These are phyloP conservation scores for Iberis amara DNA, from an alignment of 441 rosid genomes.

Conservation along the genomic window DNA sequence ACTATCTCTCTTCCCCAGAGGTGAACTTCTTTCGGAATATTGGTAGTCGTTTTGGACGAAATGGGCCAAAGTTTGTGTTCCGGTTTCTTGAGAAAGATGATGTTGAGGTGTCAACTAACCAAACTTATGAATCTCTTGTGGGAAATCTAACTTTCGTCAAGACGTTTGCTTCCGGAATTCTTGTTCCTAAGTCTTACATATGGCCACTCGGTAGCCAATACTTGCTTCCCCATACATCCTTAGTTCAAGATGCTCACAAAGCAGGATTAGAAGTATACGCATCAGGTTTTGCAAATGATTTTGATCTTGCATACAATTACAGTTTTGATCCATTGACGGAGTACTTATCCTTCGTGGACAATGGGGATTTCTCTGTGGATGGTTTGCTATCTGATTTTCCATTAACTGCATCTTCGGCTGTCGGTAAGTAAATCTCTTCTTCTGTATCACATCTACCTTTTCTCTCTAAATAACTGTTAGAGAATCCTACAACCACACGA, in stretches of 20 bases:
- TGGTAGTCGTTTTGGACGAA: slow-evolving; percentile 38
- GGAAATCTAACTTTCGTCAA: slow-evolving; percentile 64
- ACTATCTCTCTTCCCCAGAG: slow-evolving; percentile 81
- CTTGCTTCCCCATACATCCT: slow-evolving; percentile 44
- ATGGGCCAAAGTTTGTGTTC: slow-evolving; percentile 55
- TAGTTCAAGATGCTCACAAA: slow-evolving; percentile 80
- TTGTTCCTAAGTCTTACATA: slow-evolving; percentile 72
- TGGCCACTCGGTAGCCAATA: slow-evolving; percentile 53
- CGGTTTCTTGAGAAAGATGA: slow-evolving; percentile 40
- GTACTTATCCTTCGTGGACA: slow-evolving; percentile 57
- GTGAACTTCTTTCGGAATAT: slow-evolving; percentile 55
- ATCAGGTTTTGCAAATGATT: slow-evolving; percentile 67
- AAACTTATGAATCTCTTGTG: slow-evolving; percentile 54
- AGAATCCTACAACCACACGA: background rate
- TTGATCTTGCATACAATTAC: slow-evolving; percentile 60
- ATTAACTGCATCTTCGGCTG: slow-evolving; percentile 62
- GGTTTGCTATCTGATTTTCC: slow-evolving; percentile 91
- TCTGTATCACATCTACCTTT: slow-evolving; percentile 10
- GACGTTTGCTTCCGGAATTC: slow-evolving; percentile 84
- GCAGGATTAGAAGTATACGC: slow-evolving; percentile 74
- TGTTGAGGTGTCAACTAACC: slow-evolving; percentile 65
- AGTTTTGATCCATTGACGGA: slow-evolving; percentile 76
- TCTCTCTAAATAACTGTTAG: too few species aligned
- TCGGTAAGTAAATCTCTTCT: slow-evolving; percentile 39
- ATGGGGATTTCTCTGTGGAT: slow-evolving; percentile 80